Evolutionary conservation across 164 flowering plant genomes (phyloP).

Genomic region (Aristolochia contorta): DNA sequence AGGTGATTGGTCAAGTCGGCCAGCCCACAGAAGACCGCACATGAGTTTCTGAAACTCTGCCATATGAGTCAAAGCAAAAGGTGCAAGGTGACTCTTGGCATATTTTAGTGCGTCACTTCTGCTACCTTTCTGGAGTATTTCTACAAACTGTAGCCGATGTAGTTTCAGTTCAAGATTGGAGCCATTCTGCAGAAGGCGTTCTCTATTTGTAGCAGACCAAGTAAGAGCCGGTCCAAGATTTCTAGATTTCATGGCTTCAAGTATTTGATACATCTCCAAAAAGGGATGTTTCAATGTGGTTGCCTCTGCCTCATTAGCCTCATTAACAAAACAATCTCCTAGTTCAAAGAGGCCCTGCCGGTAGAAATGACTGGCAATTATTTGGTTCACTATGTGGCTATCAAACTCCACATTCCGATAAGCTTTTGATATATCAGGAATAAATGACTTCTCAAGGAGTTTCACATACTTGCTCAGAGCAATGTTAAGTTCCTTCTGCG

Average conservation of each 20-base stretch:
- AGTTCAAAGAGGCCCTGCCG: conserved; percentile 60
- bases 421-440: conserved; percentile 74
- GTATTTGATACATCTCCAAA: conserved; percentile 57
- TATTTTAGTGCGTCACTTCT: conserved; percentile 52
- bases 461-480: conserved; percentile 59
- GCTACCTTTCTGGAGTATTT: conserved; percentile 46
- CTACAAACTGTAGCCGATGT: conserved; percentile 54
- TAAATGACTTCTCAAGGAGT: conserved; percentile 59
- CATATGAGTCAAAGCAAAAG: conserved; percentile 39
- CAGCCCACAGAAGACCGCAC: conserved; percentile 54
- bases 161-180: conserved; percentile 62
- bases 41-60: conserved; percentile 70
- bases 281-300: conserved; percentile 32
- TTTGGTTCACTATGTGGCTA: conserved; percentile 40
- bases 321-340: conserved; percentile 62
- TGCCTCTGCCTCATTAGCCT: conserved; percentile 42
- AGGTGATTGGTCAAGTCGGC: conserved; percentile 58
- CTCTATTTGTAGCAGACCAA: conserved; percentile 50
- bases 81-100: conserved; percentile 43
- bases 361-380: conserved; percentile 70
- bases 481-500: conserved; percentile 61
- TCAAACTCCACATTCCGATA: conserved; percentile 67
- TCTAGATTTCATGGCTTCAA: conserved; percentile 45
- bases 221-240: conserved; percentile 64
- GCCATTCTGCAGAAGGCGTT: conserved; percentile 39